These are phyloP conservation scores for Cryptococcus sp. DNA, from an alignment of 1,284 basidiomycete species.

Conservation along the genomic window DNA sequence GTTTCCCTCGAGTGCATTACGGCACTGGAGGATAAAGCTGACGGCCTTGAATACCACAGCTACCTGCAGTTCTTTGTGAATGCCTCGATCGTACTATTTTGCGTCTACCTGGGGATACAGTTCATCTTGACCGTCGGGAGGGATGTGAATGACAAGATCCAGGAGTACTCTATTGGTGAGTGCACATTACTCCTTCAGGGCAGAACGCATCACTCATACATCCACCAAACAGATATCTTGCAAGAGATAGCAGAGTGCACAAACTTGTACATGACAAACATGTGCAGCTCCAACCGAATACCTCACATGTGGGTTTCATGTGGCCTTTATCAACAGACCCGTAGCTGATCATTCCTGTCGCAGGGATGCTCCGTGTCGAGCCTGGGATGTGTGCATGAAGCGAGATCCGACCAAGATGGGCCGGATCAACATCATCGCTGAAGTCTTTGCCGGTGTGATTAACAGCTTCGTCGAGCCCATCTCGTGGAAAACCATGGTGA, in stretches of 20 bases:
- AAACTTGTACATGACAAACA: slow-evolving; percentile 71
- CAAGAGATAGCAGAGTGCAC: slow-evolving; percentile 85
- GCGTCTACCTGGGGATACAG: slow-evolving; percentile 77
- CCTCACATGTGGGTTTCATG: slow-evolving; percentile 64
- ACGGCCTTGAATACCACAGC: slow-evolving; percentile 51
- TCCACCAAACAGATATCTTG: slow-evolving; percentile 62
- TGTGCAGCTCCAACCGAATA: slow-evolving; percentile 69
- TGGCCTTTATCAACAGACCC: not conserved
- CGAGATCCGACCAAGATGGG: slow-evolving; percentile 86
- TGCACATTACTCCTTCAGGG: slow-evolving; percentile 1
- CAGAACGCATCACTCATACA: not conserved
- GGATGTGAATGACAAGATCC: slow-evolving; percentile 84
- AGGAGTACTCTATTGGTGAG: slow-evolving; percentile 82
- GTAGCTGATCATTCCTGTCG: not conserved
- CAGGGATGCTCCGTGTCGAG: slow-evolving; percentile 66
- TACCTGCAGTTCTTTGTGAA: slow-evolving; percentile 95
- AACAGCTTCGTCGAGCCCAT: slow-evolving; percentile 96
- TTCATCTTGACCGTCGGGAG: slow-evolving; percentile 85
- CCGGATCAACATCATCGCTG: slow-evolving; percentile 82
- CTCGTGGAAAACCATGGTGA: slow-evolving; percentile 90
- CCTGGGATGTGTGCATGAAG: slow-evolving; percentile 95
- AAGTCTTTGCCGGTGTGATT: slow-evolving; percentile 91
- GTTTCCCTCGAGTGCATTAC: not conserved
- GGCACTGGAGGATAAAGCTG: not conserved
- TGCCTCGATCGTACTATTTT: slow-evolving; percentile 74